Evolutionary conservation across 2,329 filamentous ascomycete species (phyloP), one percentile per base, ranked within the genome.

Genomic region (Paraphaeosphaeria minitans): DNA sequence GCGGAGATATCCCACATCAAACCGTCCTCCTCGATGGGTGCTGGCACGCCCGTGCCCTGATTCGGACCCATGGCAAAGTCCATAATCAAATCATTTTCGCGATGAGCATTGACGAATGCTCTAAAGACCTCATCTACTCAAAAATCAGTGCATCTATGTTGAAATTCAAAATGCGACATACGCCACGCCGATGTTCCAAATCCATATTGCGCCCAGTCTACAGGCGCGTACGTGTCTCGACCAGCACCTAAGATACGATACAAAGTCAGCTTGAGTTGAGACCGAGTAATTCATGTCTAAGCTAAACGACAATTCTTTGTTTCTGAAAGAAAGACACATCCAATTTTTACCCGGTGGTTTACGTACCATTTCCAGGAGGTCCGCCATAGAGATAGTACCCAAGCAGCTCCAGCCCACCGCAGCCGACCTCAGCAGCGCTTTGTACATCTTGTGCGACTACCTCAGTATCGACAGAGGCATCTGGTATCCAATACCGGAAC

Each of bases 51-150:
- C 43, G 78, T 74, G 4, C 81, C 82, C 63, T 82, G 78, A 57
- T 81, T 81, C 0, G 81, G 78, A 0, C 81, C 82, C 1, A 83
- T 49, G 0, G 78, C 70, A 62, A 82, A 80, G 61, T 84, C 81
- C 66, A 84, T 75, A 3, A 78, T 56, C 14, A 83, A 46, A 0
- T 69, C 77, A 19, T 73, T 58, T 0, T 80, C 75, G 16, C 74
- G 67, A 13, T 68, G 62, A 1, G 78, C 76, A 52, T 75, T 46
- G 2, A 66, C 41, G 22, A 66, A 58, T 12, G 61, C 59, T 24
- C 64, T 52, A 45, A 70, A 73, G n/a, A 54, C 41, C 16, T 46
- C 10, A n/a, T 54, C 52, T 54, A 8, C 24, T 21, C 16, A 4
- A 3, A 10, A 21, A 75, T 56, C 12, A 77, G 51, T 6, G 69